Conservation (phyloP, 495 filamentous ascomycete species). For the Aspergillus egyptiacus region DNA sequence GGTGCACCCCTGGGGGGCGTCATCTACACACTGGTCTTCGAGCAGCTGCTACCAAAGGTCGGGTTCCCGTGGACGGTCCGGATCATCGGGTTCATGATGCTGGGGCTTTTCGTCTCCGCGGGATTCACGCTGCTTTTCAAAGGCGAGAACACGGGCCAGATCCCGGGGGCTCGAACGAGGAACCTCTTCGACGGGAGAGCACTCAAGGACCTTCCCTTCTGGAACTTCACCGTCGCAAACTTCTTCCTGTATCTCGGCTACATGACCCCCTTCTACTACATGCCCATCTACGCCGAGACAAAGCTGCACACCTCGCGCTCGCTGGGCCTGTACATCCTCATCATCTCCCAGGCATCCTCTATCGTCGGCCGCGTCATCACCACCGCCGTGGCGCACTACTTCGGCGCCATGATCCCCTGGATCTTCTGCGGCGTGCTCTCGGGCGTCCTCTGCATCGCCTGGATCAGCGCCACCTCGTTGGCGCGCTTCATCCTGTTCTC, state of each 20-base stretch:
- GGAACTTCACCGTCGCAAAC: constrained; percentile 24
- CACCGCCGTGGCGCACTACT: constrained; percentile 20
- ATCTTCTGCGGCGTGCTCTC: constrained; percentile 20
- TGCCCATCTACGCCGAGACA: constrained; percentile 47
- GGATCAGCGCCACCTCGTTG: constrained; percentile 52
- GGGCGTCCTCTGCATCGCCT: constrained; percentile 27
- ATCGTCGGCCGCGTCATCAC: constrained; percentile 24
- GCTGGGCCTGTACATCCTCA: constrained; percentile 43
- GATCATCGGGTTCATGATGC: constrained; percentile 43
- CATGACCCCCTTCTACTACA: constrained; percentile 59
- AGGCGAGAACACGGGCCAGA: neutral
- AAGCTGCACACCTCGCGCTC: constrained; percentile 34
- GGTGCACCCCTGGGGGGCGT: constrained; percentile 44
- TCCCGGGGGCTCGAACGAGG: neutral
- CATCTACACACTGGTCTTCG: constrained; percentile 49
- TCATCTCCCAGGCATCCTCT: constrained; percentile 30
- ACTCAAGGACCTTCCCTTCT: constrained; percentile 28
- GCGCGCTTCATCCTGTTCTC: constrained; percentile 56
- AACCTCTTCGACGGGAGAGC: constrained; percentile 19
- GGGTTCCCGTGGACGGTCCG: constrained; percentile 50
- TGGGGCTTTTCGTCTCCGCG: constrained; percentile 37
- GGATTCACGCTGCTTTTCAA: constrained; percentile 27
- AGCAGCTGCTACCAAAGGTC: constrained; percentile 35
- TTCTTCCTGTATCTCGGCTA: constrained; percentile 54
- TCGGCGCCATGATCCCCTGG: constrained; percentile 24